A percentile compares a stretch with the other conserved stretches of the same genome.
Conservation (phyloP, 179 eudicot species). For the Spinacia oleracea region DNA sequence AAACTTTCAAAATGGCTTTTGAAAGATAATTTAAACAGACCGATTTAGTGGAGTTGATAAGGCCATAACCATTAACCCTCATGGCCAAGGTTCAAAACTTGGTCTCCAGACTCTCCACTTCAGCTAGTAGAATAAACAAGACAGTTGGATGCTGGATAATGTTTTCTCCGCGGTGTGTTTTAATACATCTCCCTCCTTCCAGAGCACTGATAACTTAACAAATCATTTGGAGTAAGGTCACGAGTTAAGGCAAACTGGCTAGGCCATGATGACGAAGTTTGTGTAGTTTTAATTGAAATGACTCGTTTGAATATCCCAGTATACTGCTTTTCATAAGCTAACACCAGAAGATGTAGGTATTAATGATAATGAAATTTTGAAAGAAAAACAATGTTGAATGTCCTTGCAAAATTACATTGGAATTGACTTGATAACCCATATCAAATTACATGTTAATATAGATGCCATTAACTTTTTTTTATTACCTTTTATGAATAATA, state of each 20-base stretch:
- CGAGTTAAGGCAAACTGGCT: background rate
- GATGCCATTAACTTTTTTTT: background rate
- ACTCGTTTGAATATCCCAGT: background rate
- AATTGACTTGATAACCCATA: background rate
- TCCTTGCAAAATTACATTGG: background rate
- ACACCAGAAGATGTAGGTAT: background rate
- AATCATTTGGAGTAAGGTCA: background rate
- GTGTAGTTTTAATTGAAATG: background rate
- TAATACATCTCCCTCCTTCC: background rate
- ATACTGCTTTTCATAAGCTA: background rate
- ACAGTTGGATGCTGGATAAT: background rate
- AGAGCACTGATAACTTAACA: background rate
- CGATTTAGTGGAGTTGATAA: background rate
- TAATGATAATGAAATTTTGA: background rate
- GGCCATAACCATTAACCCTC: background rate
- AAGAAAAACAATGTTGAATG: background rate
- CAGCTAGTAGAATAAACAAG: background rate
- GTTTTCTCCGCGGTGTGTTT: background rate
- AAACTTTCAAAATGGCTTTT: too few species aligned
- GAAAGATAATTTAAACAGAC: background rate
- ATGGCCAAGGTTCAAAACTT: background rate
- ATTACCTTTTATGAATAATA: background rate
- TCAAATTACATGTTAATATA: background rate
- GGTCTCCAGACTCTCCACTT: background rate
- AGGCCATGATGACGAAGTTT: background rate